Percentiles rank a stretch among this genome's conserved stretches.
Evolutionary conservation across 371 early-diverging fungal species (phyloP).

Genomic region (Circinella umbellata): DNA sequence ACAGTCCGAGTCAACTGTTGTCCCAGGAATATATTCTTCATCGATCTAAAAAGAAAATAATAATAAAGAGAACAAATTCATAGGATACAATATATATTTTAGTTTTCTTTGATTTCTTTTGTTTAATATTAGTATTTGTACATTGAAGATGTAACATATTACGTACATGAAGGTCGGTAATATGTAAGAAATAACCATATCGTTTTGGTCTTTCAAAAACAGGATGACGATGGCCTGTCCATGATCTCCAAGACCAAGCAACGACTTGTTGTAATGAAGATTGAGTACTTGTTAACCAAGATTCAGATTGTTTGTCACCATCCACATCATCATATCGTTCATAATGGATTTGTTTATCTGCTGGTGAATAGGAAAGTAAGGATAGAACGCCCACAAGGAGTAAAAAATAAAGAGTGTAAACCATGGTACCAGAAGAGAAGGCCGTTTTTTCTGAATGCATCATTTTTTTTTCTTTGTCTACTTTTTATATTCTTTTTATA

Average conservation of each 20-base stretch:
- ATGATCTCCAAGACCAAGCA: conserved; percentile 18
- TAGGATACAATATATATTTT: too few species aligned
- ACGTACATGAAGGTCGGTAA: conserved; percentile 77
- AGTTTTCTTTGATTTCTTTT: too few species aligned
- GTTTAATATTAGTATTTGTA: too few species aligned
- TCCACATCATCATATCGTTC: background rate
- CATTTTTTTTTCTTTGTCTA: too few species aligned
- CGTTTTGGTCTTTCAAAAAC: conserved; percentile 18
- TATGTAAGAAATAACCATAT: conserved; percentile 69
- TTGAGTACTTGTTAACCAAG: conserved; percentile 3
- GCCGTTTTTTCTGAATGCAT: conserved; percentile 8
- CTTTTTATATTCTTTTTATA: conserved; percentile 3
- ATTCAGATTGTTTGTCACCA: background rate
- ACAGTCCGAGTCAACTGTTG: conserved; percentile 57
- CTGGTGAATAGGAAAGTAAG: conserved; percentile 10
- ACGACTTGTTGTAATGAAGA: conserved; percentile 16
- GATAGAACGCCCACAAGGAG: conserved; percentile 16
- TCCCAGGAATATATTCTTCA: conserved; percentile 50
- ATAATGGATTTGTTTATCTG: conserved; percentile 8
- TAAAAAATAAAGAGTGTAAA: conserved; percentile 15
- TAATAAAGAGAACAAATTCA: background rate
- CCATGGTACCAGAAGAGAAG: conserved; percentile 15
- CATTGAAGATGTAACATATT: too few species aligned
- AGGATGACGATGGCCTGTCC: conserved; percentile 18
- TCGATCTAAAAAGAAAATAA: conserved; percentile 39